Percentiles rank a stretch among this genome's conserved stretches.
These are phyloP conservation scores for Trichomonas vaginalis DNA, from an alignment of 208 protist genomes.

Conservation along the genomic window DNA sequence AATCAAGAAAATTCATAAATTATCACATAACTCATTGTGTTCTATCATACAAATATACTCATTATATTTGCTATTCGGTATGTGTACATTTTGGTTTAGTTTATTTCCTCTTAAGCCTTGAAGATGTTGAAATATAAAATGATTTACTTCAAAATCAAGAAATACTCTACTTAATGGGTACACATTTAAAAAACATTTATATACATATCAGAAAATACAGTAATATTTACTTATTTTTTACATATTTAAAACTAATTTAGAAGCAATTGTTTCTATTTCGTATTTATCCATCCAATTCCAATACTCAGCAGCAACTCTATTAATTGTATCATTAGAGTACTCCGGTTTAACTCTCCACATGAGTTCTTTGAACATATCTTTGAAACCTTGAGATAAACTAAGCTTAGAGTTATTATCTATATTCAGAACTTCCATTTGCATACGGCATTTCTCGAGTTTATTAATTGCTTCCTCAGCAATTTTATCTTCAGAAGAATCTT, in stretches of 20 bases:
- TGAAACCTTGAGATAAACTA: neutral
- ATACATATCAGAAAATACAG: too few relatives aligned
- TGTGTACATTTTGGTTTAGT: too few relatives aligned
- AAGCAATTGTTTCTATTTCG: neutral
- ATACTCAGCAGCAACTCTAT: neutral
- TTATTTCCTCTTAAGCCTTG: too few relatives aligned
- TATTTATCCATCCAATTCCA: neutral
- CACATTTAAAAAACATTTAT: too few relatives aligned
- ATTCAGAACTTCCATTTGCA: neutral
- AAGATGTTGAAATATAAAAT: too few relatives aligned
- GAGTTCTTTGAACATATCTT: neutral
- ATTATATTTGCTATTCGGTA: too few relatives aligned
- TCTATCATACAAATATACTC: too few relatives aligned
- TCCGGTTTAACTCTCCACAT: neutral
- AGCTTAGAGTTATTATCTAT: neutral
- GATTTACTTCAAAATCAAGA: too few relatives aligned
- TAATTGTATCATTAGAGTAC: neutral
- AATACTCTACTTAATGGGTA: too few relatives aligned
- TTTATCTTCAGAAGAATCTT: neutral
- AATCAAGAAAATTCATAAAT: too few relatives aligned
- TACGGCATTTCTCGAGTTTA: neutral
- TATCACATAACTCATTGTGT: too few relatives aligned
- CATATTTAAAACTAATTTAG: neutral
- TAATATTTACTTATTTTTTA: neutral
- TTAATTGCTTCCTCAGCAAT: neutral